Conservation (phyloP, 169 alveolate species). For the Toxoplasma gondii region DNA sequence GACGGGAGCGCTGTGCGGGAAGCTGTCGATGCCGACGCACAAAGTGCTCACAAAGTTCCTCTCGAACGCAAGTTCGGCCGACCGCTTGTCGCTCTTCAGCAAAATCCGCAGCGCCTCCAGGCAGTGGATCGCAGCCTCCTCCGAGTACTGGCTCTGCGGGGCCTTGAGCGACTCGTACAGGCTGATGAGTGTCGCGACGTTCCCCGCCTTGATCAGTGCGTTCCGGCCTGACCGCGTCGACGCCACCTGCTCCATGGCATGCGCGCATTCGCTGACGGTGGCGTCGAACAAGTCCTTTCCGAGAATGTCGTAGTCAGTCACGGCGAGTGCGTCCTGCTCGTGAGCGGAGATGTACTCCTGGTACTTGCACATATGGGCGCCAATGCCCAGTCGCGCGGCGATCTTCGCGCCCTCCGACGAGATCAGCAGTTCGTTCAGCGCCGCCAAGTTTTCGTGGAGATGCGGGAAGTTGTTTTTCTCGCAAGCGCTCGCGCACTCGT, state of each 20-base stretch:
- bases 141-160: slow-evolving; percentile 44
- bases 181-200: slow-evolving; percentile 53
- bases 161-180: slow-evolving; percentile 52
- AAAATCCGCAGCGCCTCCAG: slow-evolving; percentile 78
- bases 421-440: slow-evolving; percentile 75
- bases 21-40: slow-evolving; percentile 83
- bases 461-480: slow-evolving; percentile 64
- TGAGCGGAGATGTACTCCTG: slow-evolving; percentile 45
- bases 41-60: slow-evolving; percentile 81
- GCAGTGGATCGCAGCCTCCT: slow-evolving; percentile 66
- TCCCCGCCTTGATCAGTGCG: slow-evolving; percentile 58
- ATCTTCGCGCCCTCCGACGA: slow-evolving; percentile 78
- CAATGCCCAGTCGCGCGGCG: slow-evolving; percentile 68
- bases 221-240: slow-evolving; percentile 55
- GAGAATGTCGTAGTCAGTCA: slow-evolving; percentile 65
- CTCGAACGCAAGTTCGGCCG: slow-evolving; percentile 86
- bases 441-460: slow-evolving; percentile 71
- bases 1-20: slow-evolving; percentile 83
- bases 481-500: slow-evolving; percentile 79
- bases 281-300: slow-evolving; percentile 67
- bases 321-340: slow-evolving; percentile 42
- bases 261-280: slow-evolving; percentile 64
- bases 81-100: slow-evolving; percentile 83
- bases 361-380: slow-evolving; percentile 41
- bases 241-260: slow-evolving; percentile 68